phyloP scores from a whole-genome alignment of 2,329 filamentous ascomycete species.

The Zymoseptoria ardabiliae region DNA sequence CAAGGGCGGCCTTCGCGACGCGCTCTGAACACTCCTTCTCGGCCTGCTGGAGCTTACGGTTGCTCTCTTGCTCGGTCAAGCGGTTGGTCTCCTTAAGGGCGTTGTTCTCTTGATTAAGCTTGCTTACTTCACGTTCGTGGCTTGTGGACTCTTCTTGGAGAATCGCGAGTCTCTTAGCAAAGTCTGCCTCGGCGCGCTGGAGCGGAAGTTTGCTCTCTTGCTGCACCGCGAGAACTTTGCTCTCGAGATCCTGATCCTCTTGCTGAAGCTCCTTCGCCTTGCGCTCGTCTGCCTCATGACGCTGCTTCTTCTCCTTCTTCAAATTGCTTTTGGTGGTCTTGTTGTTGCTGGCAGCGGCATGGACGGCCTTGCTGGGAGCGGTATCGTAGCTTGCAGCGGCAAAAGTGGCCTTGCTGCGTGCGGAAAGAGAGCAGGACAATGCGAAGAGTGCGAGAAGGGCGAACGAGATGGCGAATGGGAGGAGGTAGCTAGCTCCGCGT shows the following conservation, averaged over 20 bases:
- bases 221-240: too few relatives aligned
- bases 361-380: background rate
- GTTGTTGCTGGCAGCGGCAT: background rate
- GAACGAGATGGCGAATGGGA: background rate
- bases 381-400: background rate
- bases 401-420: background rate
- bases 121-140: background rate
- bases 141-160: background rate
- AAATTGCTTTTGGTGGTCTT: background rate
- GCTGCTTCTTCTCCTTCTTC: background rate
- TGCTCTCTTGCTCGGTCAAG: background rate
- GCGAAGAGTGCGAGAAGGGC: background rate
- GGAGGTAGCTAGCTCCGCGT: background rate
- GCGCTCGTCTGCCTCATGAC: too few relatives aligned
- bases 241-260: too few relatives aligned
- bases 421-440: background rate
- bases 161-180: too few relatives aligned
- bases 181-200: too few relatives aligned
- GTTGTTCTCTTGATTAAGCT: background rate
- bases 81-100: background rate
- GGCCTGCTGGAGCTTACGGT: background rate
- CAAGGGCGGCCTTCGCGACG: too few relatives aligned
- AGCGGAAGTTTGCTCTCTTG: too few relatives aligned
- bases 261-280: too few relatives aligned
- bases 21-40: background rate